Percentiles rank a stretch among this genome's conserved stretches.
Evolutionary conservation across 306 rosid species (phyloP).

Genomic region (Cicer judaicum): DNA sequence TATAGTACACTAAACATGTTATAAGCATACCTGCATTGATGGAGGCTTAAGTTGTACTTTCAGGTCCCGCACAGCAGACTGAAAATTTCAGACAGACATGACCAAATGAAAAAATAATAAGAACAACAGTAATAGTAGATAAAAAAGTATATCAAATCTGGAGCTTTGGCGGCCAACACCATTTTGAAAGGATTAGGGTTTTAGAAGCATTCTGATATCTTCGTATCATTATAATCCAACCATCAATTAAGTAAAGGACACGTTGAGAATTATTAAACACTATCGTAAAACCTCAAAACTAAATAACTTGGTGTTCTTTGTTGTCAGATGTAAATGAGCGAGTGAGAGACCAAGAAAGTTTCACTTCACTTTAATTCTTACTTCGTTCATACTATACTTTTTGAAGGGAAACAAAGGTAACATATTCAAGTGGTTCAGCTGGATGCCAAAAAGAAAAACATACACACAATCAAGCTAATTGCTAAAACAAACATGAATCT

Average conservation of each 20-base stretch:
- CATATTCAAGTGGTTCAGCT: constrained; percentile 2
- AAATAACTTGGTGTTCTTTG: constrained; percentile 20
- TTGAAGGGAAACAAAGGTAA: constrained; percentile 17
- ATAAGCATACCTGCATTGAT: constrained; percentile 78
- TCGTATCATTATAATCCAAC: constrained; percentile 17
- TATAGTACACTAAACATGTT: constrained; percentile 15
- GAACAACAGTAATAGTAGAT: constrained; percentile 8
- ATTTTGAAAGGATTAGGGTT: constrained; percentile 20
- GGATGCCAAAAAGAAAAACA: constrained; percentile 30
- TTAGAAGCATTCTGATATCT: neutral
- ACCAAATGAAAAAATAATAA: constrained; percentile 16
- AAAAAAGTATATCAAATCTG: constrained; percentile 21
- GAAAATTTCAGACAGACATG: constrained; percentile 43
- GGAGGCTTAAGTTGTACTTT: constrained; percentile 95
- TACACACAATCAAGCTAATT: constrained; percentile 27
- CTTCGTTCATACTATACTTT: constrained; percentile 16
- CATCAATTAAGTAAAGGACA: constrained; percentile 32
- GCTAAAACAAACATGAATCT: constrained; percentile 10
- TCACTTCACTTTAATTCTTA: constrained; percentile 7
- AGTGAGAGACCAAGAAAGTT: constrained; percentile 16
- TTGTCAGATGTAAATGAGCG: constrained; percentile 30
- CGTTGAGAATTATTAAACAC: constrained; percentile 14
- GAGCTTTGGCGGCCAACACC: constrained; percentile 31
- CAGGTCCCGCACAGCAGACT: constrained; percentile 93
- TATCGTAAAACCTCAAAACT: constrained; percentile 20